Evolutionary conservation across 345 rosid genomes (phyloP), one percentile per base, ranked within the genome.

Genomic region (Murraya paniculata): DNA sequence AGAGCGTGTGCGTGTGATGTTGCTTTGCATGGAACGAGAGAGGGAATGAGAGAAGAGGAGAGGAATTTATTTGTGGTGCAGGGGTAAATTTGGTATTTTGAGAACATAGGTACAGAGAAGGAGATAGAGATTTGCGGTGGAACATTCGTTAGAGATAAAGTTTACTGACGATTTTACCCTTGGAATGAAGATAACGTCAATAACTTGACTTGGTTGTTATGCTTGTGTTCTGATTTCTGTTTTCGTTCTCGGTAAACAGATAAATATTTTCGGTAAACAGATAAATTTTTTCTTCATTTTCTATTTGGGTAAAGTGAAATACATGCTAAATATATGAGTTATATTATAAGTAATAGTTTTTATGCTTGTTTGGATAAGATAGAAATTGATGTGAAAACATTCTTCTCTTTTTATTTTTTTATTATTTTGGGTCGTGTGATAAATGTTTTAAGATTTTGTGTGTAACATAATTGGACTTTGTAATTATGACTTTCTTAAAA

Each of bases 11-110:
- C 2, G 13, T 4, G 73, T 9, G 64, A 28, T 28, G 22, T 68
- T 82, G 85, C 82, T 35, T 61, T 82, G 85, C 82, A 82, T 82
- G 82, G 75, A 41, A 35, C 19, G 27, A 38, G 71, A 27, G 38
- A 30, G 41, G 78, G 56, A 35, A 22, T 9, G 41, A 27, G 18
- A 0, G 66, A 53, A 22, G 19, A 55, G 61, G 28, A 21, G 72
- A 57, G 9, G 31, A 68, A 61, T 68, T 74, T 68, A 64, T 64
- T 64, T 27, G 41, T 27, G 53, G 7, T 11, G 0, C 0, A 62
- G 64, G 81, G 83, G 78, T 28, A 69, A 60, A 30, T 41, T 77
- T 1, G 83, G 80, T 4, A 71, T 14, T 27, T 35, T 0, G 0
- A 1, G 3, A 21, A 65, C 31, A 6, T 16, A 11, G 64, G 55